Percentiles rank a stretch among this genome's conserved stretches.
These are phyloP conservation scores for Sphaerulina populicola DNA, from an alignment of 2,329 filamentous ascomycete species.

Conservation along the genomic window DNA sequence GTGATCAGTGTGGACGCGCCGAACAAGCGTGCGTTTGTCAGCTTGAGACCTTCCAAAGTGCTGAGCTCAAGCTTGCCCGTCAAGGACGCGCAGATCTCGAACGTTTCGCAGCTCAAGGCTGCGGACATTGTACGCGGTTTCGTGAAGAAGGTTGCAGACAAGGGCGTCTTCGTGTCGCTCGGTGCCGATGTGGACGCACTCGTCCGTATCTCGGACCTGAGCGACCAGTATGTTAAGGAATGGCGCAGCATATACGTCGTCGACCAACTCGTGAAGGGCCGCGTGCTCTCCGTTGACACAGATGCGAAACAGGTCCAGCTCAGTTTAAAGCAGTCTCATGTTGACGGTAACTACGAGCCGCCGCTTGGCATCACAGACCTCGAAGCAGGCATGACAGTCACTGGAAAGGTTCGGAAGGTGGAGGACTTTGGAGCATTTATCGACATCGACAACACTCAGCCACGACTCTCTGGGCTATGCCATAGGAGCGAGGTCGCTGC, in stretches of 20 bases:
- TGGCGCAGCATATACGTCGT: slow-evolving; percentile 86
- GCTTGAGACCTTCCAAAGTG: slow-evolving; percentile 76
- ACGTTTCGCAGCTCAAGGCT: slow-evolving; percentile 59
- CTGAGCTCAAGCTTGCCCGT: slow-evolving; percentile 76
- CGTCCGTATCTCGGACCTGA: slow-evolving; percentile 79
- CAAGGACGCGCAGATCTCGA: slow-evolving; percentile 69
- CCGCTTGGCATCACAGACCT: slow-evolving; percentile 69
- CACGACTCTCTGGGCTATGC: slow-evolving; percentile 85
- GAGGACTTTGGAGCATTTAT: slow-evolving; percentile 95
- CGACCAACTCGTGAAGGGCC: slow-evolving; percentile 84
- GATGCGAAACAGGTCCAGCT: slow-evolving; percentile 67
- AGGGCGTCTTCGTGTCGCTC: slow-evolving; percentile 77
- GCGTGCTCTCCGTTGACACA: slow-evolving; percentile 64
- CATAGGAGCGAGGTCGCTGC: slow-evolving; percentile 90
- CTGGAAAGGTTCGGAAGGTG: slow-evolving; percentile 84
- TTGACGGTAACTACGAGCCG: slow-evolving; percentile 70
- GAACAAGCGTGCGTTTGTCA: slow-evolving; percentile 79
- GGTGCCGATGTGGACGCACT: slow-evolving; percentile 74
- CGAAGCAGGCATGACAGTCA: slow-evolving; percentile 69
- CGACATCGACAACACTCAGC: slow-evolving; percentile 67
- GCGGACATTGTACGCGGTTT: slow-evolving; percentile 84
- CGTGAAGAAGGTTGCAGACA: slow-evolving; percentile 79
- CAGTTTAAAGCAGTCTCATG: slow-evolving; percentile 74
- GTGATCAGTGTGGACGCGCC: slow-evolving; percentile 68
- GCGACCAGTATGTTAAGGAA: slow-evolving; percentile 84